A percentile compares a stretch with the other conserved stretches of the same genome.
These are phyloP conservation scores for Myxozyma udenii DNA, from an alignment of 805 yeast species.

Conservation along the genomic window DNA sequence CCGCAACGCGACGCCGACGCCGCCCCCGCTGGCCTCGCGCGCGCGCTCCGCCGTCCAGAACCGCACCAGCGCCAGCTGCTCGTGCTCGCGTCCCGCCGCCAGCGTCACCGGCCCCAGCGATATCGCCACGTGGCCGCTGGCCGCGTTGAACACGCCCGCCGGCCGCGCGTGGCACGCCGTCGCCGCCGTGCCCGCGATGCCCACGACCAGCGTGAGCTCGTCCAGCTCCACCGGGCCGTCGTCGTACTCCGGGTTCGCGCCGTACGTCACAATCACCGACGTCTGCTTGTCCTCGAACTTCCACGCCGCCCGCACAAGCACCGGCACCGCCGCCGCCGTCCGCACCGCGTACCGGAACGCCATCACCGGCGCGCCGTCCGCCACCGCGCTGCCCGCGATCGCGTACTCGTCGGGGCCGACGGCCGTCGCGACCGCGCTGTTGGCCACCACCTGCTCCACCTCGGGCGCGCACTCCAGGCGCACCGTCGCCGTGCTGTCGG, in stretches of 20 bases:
- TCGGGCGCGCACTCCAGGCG: conserved; percentile 45
- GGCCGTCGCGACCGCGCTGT: conserved; percentile 52
- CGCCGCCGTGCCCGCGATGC: conserved; percentile 55
- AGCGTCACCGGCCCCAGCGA: conserved; percentile 46
- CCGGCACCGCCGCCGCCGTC: conserved; percentile 52
- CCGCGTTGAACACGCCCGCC: conserved; percentile 84
- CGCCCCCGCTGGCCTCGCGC: conserved; percentile 55
- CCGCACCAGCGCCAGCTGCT: conserved; percentile 78
- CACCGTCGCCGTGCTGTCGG: conserved; percentile 43
- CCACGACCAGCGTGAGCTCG: conserved; percentile 60
- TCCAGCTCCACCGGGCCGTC: conserved; percentile 46
- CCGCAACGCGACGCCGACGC: conserved; percentile 52
- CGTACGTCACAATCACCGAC: conserved; percentile 72
- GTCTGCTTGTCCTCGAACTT: conserved; percentile 82
- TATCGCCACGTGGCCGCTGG: conserved; percentile 85
- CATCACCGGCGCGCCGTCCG: conserved; percentile 55
- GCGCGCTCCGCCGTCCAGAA: conserved; percentile 73
- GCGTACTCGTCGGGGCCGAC: conserved; percentile 33
- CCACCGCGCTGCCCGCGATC: conserved; percentile 6
- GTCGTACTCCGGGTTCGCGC: conserved; percentile 50
- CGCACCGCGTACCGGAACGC: conserved; percentile 71
- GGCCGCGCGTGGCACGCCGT: conserved; percentile 85
- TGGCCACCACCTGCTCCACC: conserved; percentile 49
- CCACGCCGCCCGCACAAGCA: conserved; percentile 80
- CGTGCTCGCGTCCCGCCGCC: conserved; percentile 46